Base-by-base conservation (phyloP, 495 filamentous ascomycete genomes). In the Talaromyces trachyspermus region DNA sequence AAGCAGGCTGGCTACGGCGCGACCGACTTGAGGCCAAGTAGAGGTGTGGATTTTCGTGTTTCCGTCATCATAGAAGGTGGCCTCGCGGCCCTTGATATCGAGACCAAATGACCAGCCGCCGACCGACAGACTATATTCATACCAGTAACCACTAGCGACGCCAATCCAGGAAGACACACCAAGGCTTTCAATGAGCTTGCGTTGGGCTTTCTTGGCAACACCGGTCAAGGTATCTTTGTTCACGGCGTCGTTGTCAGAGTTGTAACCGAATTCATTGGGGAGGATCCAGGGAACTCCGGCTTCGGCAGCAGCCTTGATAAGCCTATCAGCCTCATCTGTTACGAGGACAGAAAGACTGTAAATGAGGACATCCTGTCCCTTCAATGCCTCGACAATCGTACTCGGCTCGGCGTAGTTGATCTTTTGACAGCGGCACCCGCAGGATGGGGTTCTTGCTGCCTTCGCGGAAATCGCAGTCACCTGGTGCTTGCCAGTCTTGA, bases 261-360 rank as follows among this genome's bases (percentile, higher is more conserved):
- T 74, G 22, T 42, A 43, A 15, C 74, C 72, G 48, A 59, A 85
- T 30, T 68, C 69, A 56, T 84, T 84, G 17, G 84, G 83, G 18
- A 85, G 55, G 42, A 86, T 57, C 62, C 76, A 84, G 1, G 58
- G 62, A 0, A 86, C 77, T 2, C 72, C 73, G 1, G 84, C 83
- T 26, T 73, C 64, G 7, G 68, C 77, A 1, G 84, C 84, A 0
- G 83, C 82, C 2, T 70, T 53, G 50, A 83, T 59, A 43, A 86
- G 65, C 40, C 68, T 64, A 23, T 42, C 39, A 0, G 59, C 64
- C 2, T 70, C 67, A 2, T 50, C 53, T 0, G 72, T 61, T 0
- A 70, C 69, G 1, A 18, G 49, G 6, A 65, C 58, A 14, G 45
- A 38, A 45, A 85, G 55, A 3, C 75, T 80, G 56, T 84, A 81